Base-by-base conservation (phyloP, 2,329 filamentous ascomycete species). In the Niveomyces coronatus region DNA sequence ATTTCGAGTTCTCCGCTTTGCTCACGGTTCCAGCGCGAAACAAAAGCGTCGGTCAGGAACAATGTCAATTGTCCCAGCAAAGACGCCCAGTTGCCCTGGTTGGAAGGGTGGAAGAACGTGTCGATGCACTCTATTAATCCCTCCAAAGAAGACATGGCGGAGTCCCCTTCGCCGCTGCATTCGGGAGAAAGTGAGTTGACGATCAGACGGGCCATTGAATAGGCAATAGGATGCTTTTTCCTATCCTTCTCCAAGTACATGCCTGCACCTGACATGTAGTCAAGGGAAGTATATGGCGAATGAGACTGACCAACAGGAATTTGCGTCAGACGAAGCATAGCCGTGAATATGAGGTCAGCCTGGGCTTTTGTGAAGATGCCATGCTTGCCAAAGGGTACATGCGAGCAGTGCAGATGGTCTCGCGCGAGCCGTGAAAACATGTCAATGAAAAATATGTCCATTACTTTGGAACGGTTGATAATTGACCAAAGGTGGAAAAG, bases 31-130 rank as follows among this genome's bases (percentile, higher is more conserved):
- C 88, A 98, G 37, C 91, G 80, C 63, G 94, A 91, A 30, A 98
- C 85, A 57, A 98, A 98, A 51, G 94, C 88, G 56, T 98, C 91
- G 3, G 88, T 82, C 5, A 98, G 69, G 58, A 94, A 94, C 56
- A 88, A 88, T 5, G 91, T 85, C 38, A 98, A 70, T 58, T 96
- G 89, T 3, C 87, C 82, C 30, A 98, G 66, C 47, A 89, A 83
- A 51, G 79, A 86, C 2, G 89, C 94, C 91, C 91, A 98, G 11
- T 68, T 68, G 11, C 91, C 91, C 37, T 89, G 85, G 57, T 98
- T 98, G 3, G 91, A 98, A 3, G 91, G 91, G 52, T 98, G 91
- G 68, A 95, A 98, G 60, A 98, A 98, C 1, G 91, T 98, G 58
- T 98, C 91, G 32, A 96, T 82, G 3, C 88, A 91, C 57, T 96